Evolutionary conservation across 768 basidiomycete genomes (phyloP).

Genomic region (Serpula lacrymans): DNA sequence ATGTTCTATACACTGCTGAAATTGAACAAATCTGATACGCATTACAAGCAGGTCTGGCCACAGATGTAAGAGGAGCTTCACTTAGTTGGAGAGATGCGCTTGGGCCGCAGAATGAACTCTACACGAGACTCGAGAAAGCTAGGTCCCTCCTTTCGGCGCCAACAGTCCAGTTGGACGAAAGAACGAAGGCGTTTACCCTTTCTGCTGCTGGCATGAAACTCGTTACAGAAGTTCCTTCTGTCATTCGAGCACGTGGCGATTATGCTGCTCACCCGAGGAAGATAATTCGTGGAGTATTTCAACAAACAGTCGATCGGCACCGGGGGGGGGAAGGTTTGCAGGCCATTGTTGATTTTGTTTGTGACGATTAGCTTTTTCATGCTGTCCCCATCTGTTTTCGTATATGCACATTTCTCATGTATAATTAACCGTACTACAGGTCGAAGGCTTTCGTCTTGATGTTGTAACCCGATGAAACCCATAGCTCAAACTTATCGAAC

Average conservation of each 20-base stretch:
- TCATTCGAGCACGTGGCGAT: background rate
- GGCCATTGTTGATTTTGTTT: too few species aligned
- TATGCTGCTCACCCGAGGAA: background rate
- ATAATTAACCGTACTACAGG: too few species aligned
- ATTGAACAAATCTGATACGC: background rate
- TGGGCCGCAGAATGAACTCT: background rate
- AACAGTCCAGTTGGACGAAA: background rate
- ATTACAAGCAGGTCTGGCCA: background rate
- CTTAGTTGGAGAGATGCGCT: constrained; percentile 2
- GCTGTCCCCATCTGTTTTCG: too few species aligned
- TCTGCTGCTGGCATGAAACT: background rate
- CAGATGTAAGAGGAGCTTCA: background rate
- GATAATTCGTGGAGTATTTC: too few species aligned
- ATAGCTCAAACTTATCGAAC: too few species aligned
- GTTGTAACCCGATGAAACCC: too few species aligned
- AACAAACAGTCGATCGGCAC: too few species aligned
- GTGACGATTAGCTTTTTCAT: too few species aligned
- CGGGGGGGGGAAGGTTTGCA: too few species aligned
- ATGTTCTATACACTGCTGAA: background rate
- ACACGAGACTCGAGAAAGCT: background rate
- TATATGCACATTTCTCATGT: too few species aligned
- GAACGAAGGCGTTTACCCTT: background rate
- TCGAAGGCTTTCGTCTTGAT: too few species aligned
- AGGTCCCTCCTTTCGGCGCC: background rate
- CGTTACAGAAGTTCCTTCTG: background rate